Evolutionary conservation across 305 asterid species (phyloP).

Genomic region (Fraxinus paxiana): DNA sequence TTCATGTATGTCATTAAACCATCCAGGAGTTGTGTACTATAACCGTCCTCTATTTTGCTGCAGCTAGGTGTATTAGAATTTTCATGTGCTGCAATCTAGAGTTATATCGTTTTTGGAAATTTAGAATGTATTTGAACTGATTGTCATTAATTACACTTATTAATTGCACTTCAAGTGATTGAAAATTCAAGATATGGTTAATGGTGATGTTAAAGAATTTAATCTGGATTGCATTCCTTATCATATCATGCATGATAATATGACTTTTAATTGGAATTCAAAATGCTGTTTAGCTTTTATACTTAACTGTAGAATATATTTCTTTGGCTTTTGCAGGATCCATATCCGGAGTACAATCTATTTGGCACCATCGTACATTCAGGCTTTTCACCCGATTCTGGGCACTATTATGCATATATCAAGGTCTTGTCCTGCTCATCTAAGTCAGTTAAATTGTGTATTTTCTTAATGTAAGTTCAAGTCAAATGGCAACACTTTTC

Average conservation of each 20-base stretch:
- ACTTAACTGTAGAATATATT: constrained; percentile 21
- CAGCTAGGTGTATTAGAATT: neutral
- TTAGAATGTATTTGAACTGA: neutral
- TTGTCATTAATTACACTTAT: neutral
- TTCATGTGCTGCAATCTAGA: neutral
- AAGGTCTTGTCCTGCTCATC: constrained; percentile 52
- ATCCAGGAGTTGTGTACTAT: neutral
- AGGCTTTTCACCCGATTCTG: constrained; percentile 91
- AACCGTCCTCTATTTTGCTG: neutral
- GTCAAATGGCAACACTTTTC: neutral
- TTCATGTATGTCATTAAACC: neutral
- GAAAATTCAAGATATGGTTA: neutral
- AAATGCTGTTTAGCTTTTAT: constrained; percentile 13
- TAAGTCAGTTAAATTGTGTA: constrained; percentile 12
- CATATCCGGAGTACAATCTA: constrained; percentile 77
- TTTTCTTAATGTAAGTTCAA: constrained; percentile 17
- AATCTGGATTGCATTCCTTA: neutral
- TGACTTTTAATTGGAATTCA: neutral
- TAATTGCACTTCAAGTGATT: neutral
- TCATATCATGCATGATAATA: neutral
- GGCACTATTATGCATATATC: constrained; percentile 89
- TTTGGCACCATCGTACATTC: constrained; percentile 96
- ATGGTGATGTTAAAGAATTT: neutral
- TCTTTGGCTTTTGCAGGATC: constrained; percentile 57
- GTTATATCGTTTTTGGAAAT: neutral